phyloP scores from a whole-genome alignment of 805 yeast species.

The Pachysolen tannophilus region DNA sequence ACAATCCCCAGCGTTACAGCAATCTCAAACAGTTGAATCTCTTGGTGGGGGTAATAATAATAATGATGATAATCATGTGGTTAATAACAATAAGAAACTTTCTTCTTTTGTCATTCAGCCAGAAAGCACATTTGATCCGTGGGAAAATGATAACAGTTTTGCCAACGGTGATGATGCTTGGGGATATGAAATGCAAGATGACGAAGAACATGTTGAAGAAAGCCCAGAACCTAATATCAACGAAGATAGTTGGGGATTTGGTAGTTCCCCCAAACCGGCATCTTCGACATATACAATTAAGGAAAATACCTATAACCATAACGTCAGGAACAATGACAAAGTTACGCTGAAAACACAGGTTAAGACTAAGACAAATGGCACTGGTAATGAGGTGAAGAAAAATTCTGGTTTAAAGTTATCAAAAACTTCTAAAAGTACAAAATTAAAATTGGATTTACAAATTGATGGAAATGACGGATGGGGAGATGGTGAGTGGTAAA shows the following conservation, averaged over 20 bases:
- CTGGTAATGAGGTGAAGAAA: background rate
- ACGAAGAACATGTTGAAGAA: conserved; percentile 12
- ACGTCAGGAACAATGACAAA: background rate
- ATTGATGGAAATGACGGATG: conserved; percentile 31
- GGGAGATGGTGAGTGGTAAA: conserved; percentile 33
- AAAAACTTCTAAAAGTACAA: conserved; percentile 16
- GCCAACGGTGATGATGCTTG: conserved; percentile 6
- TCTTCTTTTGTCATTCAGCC: conserved; percentile 1
- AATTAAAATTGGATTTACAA: conserved; percentile 25
- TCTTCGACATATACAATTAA: conserved; percentile 1
- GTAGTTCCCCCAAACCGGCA: conserved; percentile 12
- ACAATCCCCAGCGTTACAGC: background rate
- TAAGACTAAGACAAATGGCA: conserved; percentile 2
- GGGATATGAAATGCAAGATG: conserved; percentile 10
- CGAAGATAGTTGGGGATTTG: conserved; percentile 25
- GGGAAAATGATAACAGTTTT: conserved; percentile 3
- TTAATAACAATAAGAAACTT: background rate
- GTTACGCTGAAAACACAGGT: conserved; percentile 3
- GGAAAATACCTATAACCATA: conserved; percentile 1
- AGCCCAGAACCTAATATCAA: background rate
- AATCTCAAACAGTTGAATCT: background rate
- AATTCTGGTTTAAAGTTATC: conserved; percentile 15
- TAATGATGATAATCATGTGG: conserved; percentile 6
- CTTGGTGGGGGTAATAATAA: conserved; percentile 4
- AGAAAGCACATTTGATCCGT: background rate